A percentile compares a stretch with the other conserved stretches of the same genome.
Evolutionary conservation across 2,329 filamentous ascomycete genomes (phyloP).

Genomic region (Torrubiella hemipterigena): DNA sequence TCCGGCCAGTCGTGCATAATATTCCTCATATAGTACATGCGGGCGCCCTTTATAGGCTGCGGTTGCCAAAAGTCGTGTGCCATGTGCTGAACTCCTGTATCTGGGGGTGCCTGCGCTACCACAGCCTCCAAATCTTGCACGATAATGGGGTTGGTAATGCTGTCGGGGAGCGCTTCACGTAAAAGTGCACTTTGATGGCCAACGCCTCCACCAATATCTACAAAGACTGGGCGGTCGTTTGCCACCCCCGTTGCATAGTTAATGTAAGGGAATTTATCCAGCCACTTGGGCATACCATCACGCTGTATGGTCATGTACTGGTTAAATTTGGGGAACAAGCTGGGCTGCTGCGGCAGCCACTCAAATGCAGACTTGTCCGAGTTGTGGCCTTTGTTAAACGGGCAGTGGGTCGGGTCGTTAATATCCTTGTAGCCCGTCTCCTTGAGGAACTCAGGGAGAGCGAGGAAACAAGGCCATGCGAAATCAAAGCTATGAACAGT

Average conservation of each 20-base stretch:
- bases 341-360: not conserved
- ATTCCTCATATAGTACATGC: slow-evolving; percentile 31
- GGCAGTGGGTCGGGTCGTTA: slow-evolving; percentile 1
- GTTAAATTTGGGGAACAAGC: slow-evolving; percentile 1
- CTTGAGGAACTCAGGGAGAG: slow-evolving; percentile 2
- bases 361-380: not conserved
- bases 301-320: slow-evolving; percentile 3
- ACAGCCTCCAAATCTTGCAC: slow-evolving; percentile 16
- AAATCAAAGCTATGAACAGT: not conserved
- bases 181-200: slow-evolving; percentile 1
- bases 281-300: slow-evolving; percentile 3
- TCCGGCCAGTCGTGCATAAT: slow-evolving; percentile 40
- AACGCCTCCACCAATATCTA: slow-evolving; percentile 6
- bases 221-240: not conserved
- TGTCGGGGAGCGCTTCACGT: not conserved
- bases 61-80: slow-evolving; percentile 23
- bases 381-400: slow-evolving; percentile 1
- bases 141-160: slow-evolving; percentile 10
- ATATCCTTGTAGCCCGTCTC: slow-evolving; percentile 1
- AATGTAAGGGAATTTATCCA: slow-evolving; percentile 1
- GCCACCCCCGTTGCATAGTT: not conserved
- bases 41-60: slow-evolving; percentile 26
- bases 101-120: slow-evolving; percentile 9
- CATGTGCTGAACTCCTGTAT: slow-evolving; percentile 13
- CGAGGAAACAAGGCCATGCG: not conserved